These are phyloP conservation scores for Lichtheimia ornata DNA, from an alignment of 371 early-diverging fungal genomes.

Conservation along the genomic window DNA sequence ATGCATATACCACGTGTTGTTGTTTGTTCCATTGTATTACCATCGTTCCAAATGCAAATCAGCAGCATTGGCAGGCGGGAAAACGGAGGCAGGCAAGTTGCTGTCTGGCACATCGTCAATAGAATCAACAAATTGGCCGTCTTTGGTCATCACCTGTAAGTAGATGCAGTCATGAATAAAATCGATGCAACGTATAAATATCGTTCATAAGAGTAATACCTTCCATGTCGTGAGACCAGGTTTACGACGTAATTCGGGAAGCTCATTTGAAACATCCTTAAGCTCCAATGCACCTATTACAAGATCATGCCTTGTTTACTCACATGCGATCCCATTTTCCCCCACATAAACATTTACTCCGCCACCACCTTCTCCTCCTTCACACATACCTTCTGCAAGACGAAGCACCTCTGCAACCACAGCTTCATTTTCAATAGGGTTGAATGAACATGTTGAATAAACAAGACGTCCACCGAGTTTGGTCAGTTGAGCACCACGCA, in stretches of 20 bases:
- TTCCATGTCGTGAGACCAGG: slow-evolving; percentile 89
- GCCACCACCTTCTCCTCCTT: background rate
- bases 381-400: slow-evolving; percentile 47
- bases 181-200: background rate
- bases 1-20: slow-evolving; percentile 12
- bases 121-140: slow-evolving; percentile 56
- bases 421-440: slow-evolving; percentile 98
- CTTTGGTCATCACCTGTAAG: slow-evolving; percentile 50
- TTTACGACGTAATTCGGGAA: slow-evolving; percentile 76
- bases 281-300: slow-evolving; percentile 68
- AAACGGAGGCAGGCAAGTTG: slow-evolving; percentile 61
- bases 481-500: slow-evolving; percentile 86
- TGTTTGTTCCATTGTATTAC: slow-evolving; percentile 24
- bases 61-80: slow-evolving; percentile 76
- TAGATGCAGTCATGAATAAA: slow-evolving; percentile 19
- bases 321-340: no score
- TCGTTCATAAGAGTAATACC: slow-evolving; percentile 37
- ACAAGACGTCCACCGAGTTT: slow-evolving; percentile 95
- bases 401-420: slow-evolving; percentile 87
- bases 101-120: slow-evolving; percentile 56
- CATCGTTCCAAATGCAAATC: slow-evolving; percentile 81
- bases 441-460: slow-evolving; percentile 99
- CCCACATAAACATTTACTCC: background rate
- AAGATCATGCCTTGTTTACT: no score
- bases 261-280: slow-evolving; percentile 78